phyloP scores from a whole-genome alignment of 306 rosid genomes.

The Lablab purpureus region DNA sequence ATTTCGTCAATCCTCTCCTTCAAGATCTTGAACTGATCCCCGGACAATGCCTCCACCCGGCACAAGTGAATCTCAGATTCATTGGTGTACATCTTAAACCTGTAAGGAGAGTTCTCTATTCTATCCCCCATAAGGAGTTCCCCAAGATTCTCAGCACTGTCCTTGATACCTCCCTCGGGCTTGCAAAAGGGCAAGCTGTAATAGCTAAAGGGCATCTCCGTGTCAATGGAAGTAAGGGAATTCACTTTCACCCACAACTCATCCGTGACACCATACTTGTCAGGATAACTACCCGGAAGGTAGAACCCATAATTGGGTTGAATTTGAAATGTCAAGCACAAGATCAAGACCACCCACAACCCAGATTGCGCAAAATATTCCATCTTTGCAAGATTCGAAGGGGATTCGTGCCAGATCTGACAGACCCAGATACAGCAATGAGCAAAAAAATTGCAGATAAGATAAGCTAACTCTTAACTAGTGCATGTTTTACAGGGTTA shows the following conservation, averaged over 20 bases:
- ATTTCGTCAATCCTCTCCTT: conserved; percentile 76
- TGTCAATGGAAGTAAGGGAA: conserved; percentile 79
- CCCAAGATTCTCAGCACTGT: conserved; percentile 82
- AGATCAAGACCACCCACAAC: conserved; percentile 56
- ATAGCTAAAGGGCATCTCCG: conserved; percentile 80
- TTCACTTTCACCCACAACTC: conserved; percentile 71
- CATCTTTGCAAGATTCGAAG: conserved; percentile 51
- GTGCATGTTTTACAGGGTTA: conserved; percentile 6
- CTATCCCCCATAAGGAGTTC: conserved; percentile 85
- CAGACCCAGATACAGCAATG: conserved; percentile 46
- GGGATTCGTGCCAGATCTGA: conserved; percentile 65
- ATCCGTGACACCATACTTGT: conserved; percentile 55
- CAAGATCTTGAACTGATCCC: conserved; percentile 62
- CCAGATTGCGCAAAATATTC: conserved; percentile 49
- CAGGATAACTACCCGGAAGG: conserved; percentile 81
- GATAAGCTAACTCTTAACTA: neutral
- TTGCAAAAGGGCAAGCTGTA: conserved; percentile 76
- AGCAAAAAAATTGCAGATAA: conserved; percentile 24
- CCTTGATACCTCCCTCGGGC: conserved; percentile 69
- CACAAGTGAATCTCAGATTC: conserved; percentile 68
- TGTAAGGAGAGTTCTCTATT: conserved; percentile 79
- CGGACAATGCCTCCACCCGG: conserved; percentile 51
- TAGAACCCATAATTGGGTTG: conserved; percentile 65
- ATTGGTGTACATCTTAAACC: conserved; percentile 63
- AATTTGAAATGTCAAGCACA: conserved; percentile 50